Base-by-base conservation (phyloP, 1,139 yeast species). In the Nakaseomyces nivariensis region DNA sequence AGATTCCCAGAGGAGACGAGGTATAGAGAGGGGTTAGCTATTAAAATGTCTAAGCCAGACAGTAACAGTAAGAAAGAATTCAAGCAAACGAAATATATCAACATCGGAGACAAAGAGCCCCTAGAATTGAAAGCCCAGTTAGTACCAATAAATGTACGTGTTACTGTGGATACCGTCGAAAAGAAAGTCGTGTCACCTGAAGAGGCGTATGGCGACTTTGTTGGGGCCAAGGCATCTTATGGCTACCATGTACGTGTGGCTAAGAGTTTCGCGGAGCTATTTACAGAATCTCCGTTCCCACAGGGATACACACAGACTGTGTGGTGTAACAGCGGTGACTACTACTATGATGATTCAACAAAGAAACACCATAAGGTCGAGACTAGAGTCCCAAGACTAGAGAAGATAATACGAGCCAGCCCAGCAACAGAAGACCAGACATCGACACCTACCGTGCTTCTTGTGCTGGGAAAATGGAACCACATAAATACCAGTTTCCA, bases 241-340 rank as follows among this genome's bases (percentile, higher is more conserved):
- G 96, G 95, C 0, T 89, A 85, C 66, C 78, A 76, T 53, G 90
- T 89, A 3, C 72, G 97, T 51, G 69, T 83, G 17, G 86, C 85
- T 3, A 71, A 72, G 47, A 64, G 71, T 9, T 81, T 88, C 59
- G 77, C 80, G 45, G 72, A 79, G 17, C 68, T 89, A 0, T 89
- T 87, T 66, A 82, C 94, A 7, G 86, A 84, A 59, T 74, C 85
- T 47, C 72, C 83, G 3, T 74, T 74, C 48, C 74, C 79, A 3
- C 80, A 79, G 5, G 96, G 96, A 0, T 89, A 88, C 63, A 73
- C 82, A 0, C 79, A 78, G 55, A 43, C 46, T 7, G 24, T 47
- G 11, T 47, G 49, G 49, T 46, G 81, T 13, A 78, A 81, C 51
- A 75, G 89, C 59, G 87, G 85, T 44, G 87, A 82, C 51, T 81